Conservation (phyloP, 805 yeast species). For the Diddensiella transvaalensis region DNA sequence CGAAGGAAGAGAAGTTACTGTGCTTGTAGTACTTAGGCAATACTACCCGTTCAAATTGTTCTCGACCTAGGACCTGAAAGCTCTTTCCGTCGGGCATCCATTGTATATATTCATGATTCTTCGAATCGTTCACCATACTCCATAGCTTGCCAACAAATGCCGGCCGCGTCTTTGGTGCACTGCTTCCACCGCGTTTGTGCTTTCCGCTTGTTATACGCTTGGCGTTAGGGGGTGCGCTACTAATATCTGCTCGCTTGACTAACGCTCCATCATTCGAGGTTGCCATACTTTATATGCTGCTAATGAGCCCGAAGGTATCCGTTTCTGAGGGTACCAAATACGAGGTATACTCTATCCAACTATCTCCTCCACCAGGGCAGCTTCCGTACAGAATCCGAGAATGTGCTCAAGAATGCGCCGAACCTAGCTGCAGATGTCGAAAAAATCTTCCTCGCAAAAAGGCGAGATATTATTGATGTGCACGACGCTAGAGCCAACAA, state of each 20-base stretch:
- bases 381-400: too few relatives aligned
- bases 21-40: slow-evolving; percentile 94
- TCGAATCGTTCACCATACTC: slow-evolving; percentile 88
- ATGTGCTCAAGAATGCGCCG: too few relatives aligned
- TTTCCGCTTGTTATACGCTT: slow-evolving; percentile 8
- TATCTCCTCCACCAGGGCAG: too few relatives aligned
- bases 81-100: slow-evolving; percentile 87
- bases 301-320: too few relatives aligned
- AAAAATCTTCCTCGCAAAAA: too few relatives aligned
- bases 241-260: slow-evolving; percentile 1
- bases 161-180: slow-evolving; percentile 46
- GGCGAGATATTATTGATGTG: too few relatives aligned
- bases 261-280: slow-evolving; percentile 3
- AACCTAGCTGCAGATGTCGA: too few relatives aligned
- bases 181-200: slow-evolving; percentile 15
- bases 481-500: too few relatives aligned
- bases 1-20: slow-evolving; percentile 91
- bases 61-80: slow-evolving; percentile 80
- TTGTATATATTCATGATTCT: slow-evolving; percentile 63
- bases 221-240: slow-evolving; percentile 1
- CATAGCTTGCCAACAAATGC: slow-evolving; percentile 92
- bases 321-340: too few relatives aligned
- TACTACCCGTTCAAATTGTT: slow-evolving; percentile 73
- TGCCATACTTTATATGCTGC: background rate
- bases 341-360: too few relatives aligned